Base-by-base conservation (phyloP, 176 grass and related monocot genomes). In the Aegilops umbellulata region DNA sequence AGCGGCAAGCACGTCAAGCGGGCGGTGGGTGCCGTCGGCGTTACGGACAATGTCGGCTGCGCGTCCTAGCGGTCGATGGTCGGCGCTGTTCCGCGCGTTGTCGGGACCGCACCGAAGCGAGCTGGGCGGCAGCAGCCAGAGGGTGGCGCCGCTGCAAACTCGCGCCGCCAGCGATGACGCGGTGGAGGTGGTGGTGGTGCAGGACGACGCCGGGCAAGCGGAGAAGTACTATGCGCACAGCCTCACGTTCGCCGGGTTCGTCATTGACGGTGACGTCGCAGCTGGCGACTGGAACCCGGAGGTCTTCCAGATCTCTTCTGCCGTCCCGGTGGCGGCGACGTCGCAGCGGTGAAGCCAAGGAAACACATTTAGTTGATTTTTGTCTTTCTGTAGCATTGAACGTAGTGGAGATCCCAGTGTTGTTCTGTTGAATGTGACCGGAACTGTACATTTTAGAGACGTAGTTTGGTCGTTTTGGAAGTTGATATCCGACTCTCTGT, bases 271-370 rank as follows among this genome's bases (percentile, higher is more conserved):
- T 29, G 94, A 96, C 69, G 89, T 96, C 5, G 89, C 91, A 1
- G 89, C 81, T 10, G 47, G 90, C 13, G 91, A 96, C 78, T 96
- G 94, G 94, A 82, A 86, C 31, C 94, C 91, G 20, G 94, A 96
- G 82, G 74, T 90, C 5, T 90, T 96, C 73, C 94, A 94, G 87
- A 44, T 94, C 39, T 86, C 82, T 1, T 42, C 85, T 6, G 72
- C 78, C 31, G 75, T 93, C 27, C 84, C 88, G 26, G 30, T 25
- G 17, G 4, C 46, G 2, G n/a, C 44, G 29, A 19, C 80, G 13
- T 72, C 79, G 2, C 69, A 53, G 23, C 61, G 22, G 12, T 80
- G 85, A 87, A 29, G 31, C 79, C 51, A 30, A 17, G 19, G 49
- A 42, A 72, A 87, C 3, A 31, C 23, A 13, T 55, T 25, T 80